Base-by-base conservation (phyloP, 2,329 filamentous ascomycete species). In the Diaporthe batatas region DNA sequence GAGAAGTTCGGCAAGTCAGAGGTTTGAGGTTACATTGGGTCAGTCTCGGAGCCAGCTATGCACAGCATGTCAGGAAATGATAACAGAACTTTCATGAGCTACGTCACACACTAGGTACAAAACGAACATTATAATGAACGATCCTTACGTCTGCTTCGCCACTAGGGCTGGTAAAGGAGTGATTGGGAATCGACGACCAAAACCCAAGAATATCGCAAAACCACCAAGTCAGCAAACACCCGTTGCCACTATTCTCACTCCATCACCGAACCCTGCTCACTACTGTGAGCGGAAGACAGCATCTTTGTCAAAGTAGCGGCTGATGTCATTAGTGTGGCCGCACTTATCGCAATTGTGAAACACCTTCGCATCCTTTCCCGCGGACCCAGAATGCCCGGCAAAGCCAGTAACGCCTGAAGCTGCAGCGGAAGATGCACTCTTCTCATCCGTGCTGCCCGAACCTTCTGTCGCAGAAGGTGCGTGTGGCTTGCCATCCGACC, bases 271-370 rank as follows among this genome's bases (percentile, higher is more conserved):
- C 21, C n/a, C 2, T 21, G 2, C 44, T 51, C 32, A 70, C 5
- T 59, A 14, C 53, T 57, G 47, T 14, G 36, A 47, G 7, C 54
- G 42, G 29, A 49, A 44, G 8, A 32, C 44, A 42, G 73, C 75
- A 25, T 76, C 75, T 72, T 76, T 77, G 16, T 64, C 69, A 51
- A 78, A 77, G 57, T 78, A 77, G 7, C 69, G 42, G 39, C 73
- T 75, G 29, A 78, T 78, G 34, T 78, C 75, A 16, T 76, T 76
- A 18, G 76, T 75, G 32, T 71, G 62, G 4, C 76, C 75, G 36
- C 76, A 77, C 23, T 76, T 67, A n/a, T 76, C 70, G 58, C 76
- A 75, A 29, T 64, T 69, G 69, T 77, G 75, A 32, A 76, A 21
- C 7, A 78, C 72, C 47, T 74, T 76, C 5, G 76, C 70, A 16